phyloP scores from a whole-genome alignment of 352 stramenopile genomes.

The Phytophthora litchii region DNA sequence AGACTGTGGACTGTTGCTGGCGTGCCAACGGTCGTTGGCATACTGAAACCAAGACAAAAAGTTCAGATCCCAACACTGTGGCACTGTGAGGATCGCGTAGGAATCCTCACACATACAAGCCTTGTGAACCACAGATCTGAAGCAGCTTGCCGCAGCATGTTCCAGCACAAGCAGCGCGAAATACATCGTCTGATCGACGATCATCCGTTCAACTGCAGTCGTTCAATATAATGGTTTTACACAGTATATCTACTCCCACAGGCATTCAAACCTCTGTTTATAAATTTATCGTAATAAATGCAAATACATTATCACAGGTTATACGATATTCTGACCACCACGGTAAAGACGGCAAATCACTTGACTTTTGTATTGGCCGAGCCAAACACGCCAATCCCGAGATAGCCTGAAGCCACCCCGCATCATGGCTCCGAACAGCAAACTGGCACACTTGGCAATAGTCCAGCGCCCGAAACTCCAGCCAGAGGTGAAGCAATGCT shows the following conservation, averaged over 20 bases:
- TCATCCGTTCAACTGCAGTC: no score
- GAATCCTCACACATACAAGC: not conserved
- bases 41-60: conserved; percentile 2
- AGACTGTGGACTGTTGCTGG: no score
- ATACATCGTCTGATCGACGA: conserved; percentile 4
- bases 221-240: no score
- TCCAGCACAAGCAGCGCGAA: conserved; percentile 7
- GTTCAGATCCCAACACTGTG: conserved; percentile 7
- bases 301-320: no score
- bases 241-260: no score
- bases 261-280: no score
- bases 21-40: not conserved
- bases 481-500: conserved; percentile 4
- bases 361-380: conserved; percentile 13
- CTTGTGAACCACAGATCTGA: conserved; percentile 4
- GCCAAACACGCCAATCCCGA: conserved; percentile 20
- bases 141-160: conserved; percentile 2
- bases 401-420: conserved; percentile 18
- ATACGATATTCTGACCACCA: not conserved
- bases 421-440: conserved; percentile 23
- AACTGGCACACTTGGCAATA: conserved; percentile 24
- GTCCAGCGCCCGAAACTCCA: not conserved
- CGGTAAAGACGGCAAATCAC: conserved; percentile 10
- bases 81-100: not conserved
- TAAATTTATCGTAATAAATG: no score